A percentile compares a stretch with the other conserved stretches of the same genome.
phyloP scores from a whole-genome alignment of 1,139 yeast genomes.

The Taiozyma onychis region DNA sequence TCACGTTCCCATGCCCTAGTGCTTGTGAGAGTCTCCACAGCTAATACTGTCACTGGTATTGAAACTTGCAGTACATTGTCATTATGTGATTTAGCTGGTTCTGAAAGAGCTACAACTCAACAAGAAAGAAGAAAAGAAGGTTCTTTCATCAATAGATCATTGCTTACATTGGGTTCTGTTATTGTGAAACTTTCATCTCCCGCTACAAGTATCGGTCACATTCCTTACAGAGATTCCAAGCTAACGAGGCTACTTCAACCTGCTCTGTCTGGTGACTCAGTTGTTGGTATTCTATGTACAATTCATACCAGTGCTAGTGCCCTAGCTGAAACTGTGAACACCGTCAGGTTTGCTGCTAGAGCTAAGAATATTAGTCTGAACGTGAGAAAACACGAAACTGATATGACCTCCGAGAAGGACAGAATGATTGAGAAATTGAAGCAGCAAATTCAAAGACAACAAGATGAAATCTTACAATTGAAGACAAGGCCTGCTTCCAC shows the following conservation, averaged over 20 bases:
- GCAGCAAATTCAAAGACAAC: constrained; percentile 35
- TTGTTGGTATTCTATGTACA: constrained; percentile 86
- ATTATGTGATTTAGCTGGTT: constrained; percentile 93
- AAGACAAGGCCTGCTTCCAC: constrained; percentile 1
- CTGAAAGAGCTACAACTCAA: constrained; percentile 84
- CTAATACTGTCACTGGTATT: constrained; percentile 35
- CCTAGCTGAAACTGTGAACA: constrained; percentile 75
- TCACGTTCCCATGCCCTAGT: constrained; percentile 92
- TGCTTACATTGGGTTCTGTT: constrained; percentile 84
- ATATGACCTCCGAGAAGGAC: constrained; percentile 35
- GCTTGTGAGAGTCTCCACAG: constrained; percentile 53
- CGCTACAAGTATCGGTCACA: constrained; percentile 38
- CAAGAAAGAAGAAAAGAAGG: constrained; percentile 85
- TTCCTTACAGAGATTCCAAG: constrained; percentile 91
- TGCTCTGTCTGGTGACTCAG: constrained; percentile 80
- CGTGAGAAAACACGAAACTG: constrained; percentile 51
- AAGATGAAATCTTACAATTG: constrained; percentile 21
- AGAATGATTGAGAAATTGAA: constrained; percentile 39
- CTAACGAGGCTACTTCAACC: constrained; percentile 86
- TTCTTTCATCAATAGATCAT: constrained; percentile 82
- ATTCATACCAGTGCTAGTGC: constrained; percentile 57
- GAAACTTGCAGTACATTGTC: constrained; percentile 63
- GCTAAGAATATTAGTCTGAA: constrained; percentile 79
- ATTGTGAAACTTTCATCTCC: constrained; percentile 66
- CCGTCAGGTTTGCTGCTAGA: constrained; percentile 86